A percentile compares a stretch with the other conserved stretches of the same genome.
Evolutionary conservation across 2,329 filamentous ascomycete species (phyloP).

Genomic region (Cordyceps cateniannulata): DNA sequence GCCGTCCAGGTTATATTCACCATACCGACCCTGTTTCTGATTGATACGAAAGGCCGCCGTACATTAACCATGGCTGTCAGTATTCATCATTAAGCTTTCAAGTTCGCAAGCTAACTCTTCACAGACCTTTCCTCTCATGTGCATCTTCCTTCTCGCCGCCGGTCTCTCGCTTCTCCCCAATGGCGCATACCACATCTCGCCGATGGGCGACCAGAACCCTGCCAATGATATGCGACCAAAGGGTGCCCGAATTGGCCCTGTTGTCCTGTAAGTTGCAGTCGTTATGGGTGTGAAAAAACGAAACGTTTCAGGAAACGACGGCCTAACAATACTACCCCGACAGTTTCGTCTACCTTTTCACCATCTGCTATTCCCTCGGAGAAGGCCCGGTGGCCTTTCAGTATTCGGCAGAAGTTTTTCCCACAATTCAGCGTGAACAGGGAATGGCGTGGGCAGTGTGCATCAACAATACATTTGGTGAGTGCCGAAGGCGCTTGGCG

Average conservation of each 20-base stretch:
- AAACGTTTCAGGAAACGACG: too few species aligned
- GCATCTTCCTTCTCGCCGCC: slow-evolving; percentile 21
- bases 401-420: slow-evolving; percentile 61
- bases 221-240: slow-evolving; percentile 14
- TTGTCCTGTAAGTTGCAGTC: slow-evolving; percentile 14
- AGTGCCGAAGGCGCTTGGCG: not conserved
- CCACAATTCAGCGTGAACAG: slow-evolving; percentile 58
- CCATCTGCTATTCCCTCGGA: slow-evolving; percentile 28
- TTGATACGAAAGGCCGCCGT: slow-evolving; percentile 24
- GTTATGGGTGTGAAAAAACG: too few species aligned
- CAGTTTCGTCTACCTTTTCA: slow-evolving; percentile 24
- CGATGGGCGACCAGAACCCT: slow-evolving; percentile 14
- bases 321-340: not conserved
- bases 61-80: slow-evolving; percentile 21
- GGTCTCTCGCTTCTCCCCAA: slow-evolving; percentile 20
- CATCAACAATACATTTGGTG: slow-evolving; percentile 24
- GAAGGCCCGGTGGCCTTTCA: slow-evolving; percentile 59
- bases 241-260: slow-evolving; percentile 17
- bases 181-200: slow-evolving; percentile 7
- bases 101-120: slow-evolving; percentile 7
- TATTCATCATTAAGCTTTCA: not conserved
- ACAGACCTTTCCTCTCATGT: slow-evolving; percentile 23
- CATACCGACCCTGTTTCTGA: slow-evolving; percentile 25
- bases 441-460: slow-evolving; percentile 59
- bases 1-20: slow-evolving; percentile 39